phyloP scores from a whole-genome alignment of 768 basidiomycete genomes.

The Suillus lakei region DNA sequence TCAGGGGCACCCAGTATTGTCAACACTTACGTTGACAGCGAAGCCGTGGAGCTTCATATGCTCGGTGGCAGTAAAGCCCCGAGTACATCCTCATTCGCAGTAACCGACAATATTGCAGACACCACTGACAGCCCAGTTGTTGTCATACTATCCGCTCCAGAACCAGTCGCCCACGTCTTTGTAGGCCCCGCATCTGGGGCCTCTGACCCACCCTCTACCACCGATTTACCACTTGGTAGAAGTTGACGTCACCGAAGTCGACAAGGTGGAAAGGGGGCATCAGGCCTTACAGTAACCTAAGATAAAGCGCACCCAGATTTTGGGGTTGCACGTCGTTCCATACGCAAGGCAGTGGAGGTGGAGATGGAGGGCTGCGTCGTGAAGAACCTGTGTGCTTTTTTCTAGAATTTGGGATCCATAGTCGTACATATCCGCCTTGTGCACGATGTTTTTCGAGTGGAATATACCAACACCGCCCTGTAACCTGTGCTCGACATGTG shows the following conservation, averaged over 20 bases:
- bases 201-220: no score
- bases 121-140: background rate
- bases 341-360: background rate
- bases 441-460: background rate
- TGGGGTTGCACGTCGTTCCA: background rate
- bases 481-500: background rate
- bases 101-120: background rate
- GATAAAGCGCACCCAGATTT: background rate
- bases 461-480: background rate
- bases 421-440: background rate
- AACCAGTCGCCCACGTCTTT: background rate
- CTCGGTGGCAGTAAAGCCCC: background rate
- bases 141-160: background rate
- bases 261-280: conserved; percentile 4
- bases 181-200: background rate
- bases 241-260: background rate
- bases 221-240: background rate
- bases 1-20: background rate
- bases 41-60: background rate
- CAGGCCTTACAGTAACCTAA: conserved; percentile 24
- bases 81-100: background rate
- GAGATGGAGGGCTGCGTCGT: no score
- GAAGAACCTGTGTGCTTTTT: background rate
- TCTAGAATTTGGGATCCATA: background rate
- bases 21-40: background rate